Evolutionary conservation across 306 rosid genomes (phyloP), one percentile per base, ranked within the genome.

Genomic region (Trifolium pratense): DNA sequence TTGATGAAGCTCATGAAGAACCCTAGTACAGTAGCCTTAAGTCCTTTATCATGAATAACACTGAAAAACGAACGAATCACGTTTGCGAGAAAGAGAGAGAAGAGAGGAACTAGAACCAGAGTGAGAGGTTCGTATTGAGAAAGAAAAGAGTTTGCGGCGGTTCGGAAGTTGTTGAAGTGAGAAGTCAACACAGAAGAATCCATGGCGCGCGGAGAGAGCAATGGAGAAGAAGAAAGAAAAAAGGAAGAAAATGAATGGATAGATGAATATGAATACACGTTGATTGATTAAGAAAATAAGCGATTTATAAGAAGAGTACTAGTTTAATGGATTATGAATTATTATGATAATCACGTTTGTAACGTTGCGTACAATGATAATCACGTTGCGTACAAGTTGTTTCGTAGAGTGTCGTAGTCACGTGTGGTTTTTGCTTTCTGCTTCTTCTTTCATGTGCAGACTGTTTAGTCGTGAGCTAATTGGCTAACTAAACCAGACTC

Each of bases 1-100:
- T 84, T 84, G 83, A 75, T 16, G 1, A 80, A 52, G 81, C 1
- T 78, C 15, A 81, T 81, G 62, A 81, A 31, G 51, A 81, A 62
- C 74, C 85, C 83, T 26, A 84, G n/a, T 29, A 84, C 49, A 5
- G 88, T 66, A 16, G 79, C 58, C 80, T 84, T 80, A 68, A 80
- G 65, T 48, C 84, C 87, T 5, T 65, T 49, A 1, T 84, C 61
- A 32, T 56, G 68, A 23, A 83, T 48, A 20, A 23, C 61, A 29
- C 29, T 32, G 49, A 77, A 42, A 45, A 77, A 48, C 57, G 84
- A 77, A 10, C 60, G 80, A 16, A 77, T 13, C 3, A 52, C 7
- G 59, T 57, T 76, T 0, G 87, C 80, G 63, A 80, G 7, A 15
- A 84, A 15, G 65, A 80, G 69, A 65, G 82, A 49, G 26, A 84